Percentiles rank a stretch among this genome's conserved stretches.
phyloP scores from a whole-genome alignment of 768 basidiomycete species.

The Mycena kentingensis region DNA sequence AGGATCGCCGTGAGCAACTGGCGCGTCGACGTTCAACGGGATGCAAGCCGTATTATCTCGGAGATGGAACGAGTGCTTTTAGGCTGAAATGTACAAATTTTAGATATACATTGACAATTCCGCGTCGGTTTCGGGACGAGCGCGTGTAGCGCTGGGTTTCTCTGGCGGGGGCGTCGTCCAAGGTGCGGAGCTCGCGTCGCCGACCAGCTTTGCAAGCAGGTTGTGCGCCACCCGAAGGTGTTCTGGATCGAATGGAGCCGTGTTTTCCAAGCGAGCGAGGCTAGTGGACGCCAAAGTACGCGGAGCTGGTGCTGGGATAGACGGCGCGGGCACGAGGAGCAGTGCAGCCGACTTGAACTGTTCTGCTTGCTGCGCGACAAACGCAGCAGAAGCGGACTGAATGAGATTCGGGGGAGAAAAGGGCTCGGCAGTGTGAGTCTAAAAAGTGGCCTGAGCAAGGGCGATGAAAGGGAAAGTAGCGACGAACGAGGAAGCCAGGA shows the following conservation, averaged over 20 bases:
- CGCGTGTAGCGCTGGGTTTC: neutral
- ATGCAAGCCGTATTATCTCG: neutral
- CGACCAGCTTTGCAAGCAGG: no score
- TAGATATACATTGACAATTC: slow-evolving; percentile 1
- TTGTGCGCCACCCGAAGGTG: no score
- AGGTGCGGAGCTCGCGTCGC: neutral
- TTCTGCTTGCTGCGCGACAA: slow-evolving; percentile 43
- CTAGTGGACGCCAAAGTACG: slow-evolving; percentile 37
- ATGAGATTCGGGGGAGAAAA: slow-evolving; percentile 62
- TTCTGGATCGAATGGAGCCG: slow-evolving; percentile 27
- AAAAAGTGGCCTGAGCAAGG: slow-evolving; percentile 1
- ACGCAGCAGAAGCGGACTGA: slow-evolving; percentile 54
- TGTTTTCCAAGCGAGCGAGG: slow-evolving; percentile 35
- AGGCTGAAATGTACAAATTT: neutral
- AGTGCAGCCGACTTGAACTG: slow-evolving; percentile 30
- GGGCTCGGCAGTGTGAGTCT: slow-evolving; percentile 38
- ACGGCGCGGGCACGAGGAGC: slow-evolving; percentile 52
- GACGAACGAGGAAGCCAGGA: neutral
- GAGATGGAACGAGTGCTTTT: neutral
- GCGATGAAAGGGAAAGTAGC: slow-evolving; percentile 9
- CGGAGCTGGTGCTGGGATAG: slow-evolving; percentile 45
- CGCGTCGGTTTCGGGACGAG: neutral
- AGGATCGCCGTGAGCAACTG: slow-evolving; percentile 21
- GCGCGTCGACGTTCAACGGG: slow-evolving; percentile 5
- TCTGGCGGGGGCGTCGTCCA: slow-evolving; percentile 1